Conservation (phyloP, 2,329 filamentous ascomycete species). For the Aspergillus pseudoterreus region DNA sequence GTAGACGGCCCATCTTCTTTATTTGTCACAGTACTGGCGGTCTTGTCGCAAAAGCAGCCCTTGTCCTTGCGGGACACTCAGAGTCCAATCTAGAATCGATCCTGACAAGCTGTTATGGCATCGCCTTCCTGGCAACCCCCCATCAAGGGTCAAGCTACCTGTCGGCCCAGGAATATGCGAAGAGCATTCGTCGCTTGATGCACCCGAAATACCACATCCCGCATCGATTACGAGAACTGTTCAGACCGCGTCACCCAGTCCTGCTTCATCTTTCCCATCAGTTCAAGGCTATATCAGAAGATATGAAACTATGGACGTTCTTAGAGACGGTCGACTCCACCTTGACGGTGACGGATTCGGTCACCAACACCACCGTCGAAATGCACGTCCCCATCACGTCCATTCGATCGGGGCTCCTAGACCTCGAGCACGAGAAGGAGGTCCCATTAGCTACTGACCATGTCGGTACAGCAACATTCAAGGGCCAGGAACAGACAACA, state of each 20-base stretch:
- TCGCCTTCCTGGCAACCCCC: slow-evolving; percentile 60
- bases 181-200: slow-evolving; percentile 53
- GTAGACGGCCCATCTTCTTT: slow-evolving; percentile 54
- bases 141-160: slow-evolving; percentile 63
- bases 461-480: slow-evolving; percentile 28
- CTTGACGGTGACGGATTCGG: slow-evolving; percentile 42
- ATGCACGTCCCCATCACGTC: slow-evolving; percentile 60
- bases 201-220: slow-evolving; percentile 52
- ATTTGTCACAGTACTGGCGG: slow-evolving; percentile 61
- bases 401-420: slow-evolving; percentile 32
- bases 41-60: slow-evolving; percentile 55
- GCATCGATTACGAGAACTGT: slow-evolving; percentile 46
- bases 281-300: slow-evolving; percentile 55
- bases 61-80: slow-evolving; percentile 38
- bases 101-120: slow-evolving; percentile 56
- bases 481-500: slow-evolving; percentile 25
- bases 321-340: slow-evolving; percentile 61
- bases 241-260: slow-evolving; percentile 50
- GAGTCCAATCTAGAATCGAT: slow-evolving; percentile 34
- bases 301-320: slow-evolving; percentile 60
- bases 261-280: slow-evolving; percentile 50
- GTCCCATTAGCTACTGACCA: slow-evolving; percentile 30
- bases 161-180: slow-evolving; percentile 54
- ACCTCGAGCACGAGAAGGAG: slow-evolving; percentile 32
- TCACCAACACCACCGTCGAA: slow-evolving; percentile 45